A percentile compares a stretch with the other conserved stretches of the same genome.
Evolutionary conservation across 1,139 yeast genomes (phyloP).

Genomic region (Debaryomycetaceae sp.): DNA sequence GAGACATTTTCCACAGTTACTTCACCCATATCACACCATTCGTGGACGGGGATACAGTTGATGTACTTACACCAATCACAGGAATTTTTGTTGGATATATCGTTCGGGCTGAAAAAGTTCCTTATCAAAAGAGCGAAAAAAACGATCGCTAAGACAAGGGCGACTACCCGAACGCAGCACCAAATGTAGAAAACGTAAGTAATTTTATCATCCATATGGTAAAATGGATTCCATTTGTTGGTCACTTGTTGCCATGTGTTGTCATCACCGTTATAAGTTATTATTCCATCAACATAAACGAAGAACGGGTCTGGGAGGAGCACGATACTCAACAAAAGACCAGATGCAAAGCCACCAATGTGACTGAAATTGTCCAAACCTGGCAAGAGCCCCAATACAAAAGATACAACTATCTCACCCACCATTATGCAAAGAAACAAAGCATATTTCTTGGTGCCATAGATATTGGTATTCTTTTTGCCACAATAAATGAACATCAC

Average conservation of each 20-base stretch:
- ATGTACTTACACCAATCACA: conserved; percentile 75
- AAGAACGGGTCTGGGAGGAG: conserved; percentile 60
- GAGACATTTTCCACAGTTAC: conserved; percentile 26
- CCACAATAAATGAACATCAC: conserved; percentile 58
- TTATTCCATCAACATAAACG: conserved; percentile 40
- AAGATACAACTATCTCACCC: conserved; percentile 55
- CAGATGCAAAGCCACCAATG: conserved; percentile 72
- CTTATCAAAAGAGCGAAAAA: conserved; percentile 49
- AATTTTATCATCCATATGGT: conserved; percentile 34
- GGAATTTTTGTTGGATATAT: conserved; percentile 28
- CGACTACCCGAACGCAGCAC: conserved; percentile 45
- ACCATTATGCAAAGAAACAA: conserved; percentile 47
- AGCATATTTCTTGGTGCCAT: conserved; percentile 40
- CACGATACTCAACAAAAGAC: conserved; percentile 49
- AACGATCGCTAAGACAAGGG: conserved; percentile 46
- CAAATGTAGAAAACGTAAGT: conserved; percentile 41
- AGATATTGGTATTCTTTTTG: conserved; percentile 41
- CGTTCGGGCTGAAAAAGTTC: conserved; percentile 44
- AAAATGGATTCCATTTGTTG: conserved; percentile 43
- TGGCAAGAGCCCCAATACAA: conserved; percentile 66
- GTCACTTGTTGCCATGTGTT: conserved; percentile 39
- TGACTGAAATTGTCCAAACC: conserved; percentile 77
- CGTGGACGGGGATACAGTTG: conserved; percentile 67
- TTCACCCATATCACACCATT: conserved; percentile 68
- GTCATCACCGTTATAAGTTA: conserved; percentile 33